Percentiles rank a stretch among this genome's conserved stretches.
Evolutionary conservation across 2,329 filamentous ascomycete species (phyloP).

Genomic region (Calonectria honghensis): DNA sequence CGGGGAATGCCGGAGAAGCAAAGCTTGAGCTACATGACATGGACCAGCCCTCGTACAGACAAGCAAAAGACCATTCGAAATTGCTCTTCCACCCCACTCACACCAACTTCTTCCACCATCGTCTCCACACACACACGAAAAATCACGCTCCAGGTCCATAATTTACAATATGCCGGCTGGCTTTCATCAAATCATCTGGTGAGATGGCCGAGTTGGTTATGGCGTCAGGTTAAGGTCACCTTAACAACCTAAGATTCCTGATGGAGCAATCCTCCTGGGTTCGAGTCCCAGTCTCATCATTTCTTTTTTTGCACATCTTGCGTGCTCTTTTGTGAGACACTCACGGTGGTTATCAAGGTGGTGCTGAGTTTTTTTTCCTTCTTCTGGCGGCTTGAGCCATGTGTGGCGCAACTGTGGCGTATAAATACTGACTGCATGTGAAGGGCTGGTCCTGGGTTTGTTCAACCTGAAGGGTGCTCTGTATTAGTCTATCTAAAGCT

Average conservation of each 20-base stretch:
- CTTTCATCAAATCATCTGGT: constrained; percentile 40
- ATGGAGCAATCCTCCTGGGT: constrained; percentile 61
- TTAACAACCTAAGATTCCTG: constrained; percentile 56
- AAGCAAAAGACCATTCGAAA: neutral
- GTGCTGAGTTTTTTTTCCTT: neutral
- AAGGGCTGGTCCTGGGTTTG: too few species aligned
- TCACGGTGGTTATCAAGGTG: neutral
- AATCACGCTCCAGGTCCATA: neutral
- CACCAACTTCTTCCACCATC: neutral
- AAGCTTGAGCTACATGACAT: neutral
- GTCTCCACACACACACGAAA: neutral
- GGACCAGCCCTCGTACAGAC: neutral
- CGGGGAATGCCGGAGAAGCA: neutral
- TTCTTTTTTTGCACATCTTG: constrained; percentile 26
- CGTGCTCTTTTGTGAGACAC: neutral
- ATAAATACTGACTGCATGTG: neutral
- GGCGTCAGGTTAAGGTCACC: constrained; percentile 60
- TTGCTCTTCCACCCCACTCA: neutral
- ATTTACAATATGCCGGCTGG: rapidly evolving
- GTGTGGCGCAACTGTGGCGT: neutral
- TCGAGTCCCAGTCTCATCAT: constrained; percentile 61
- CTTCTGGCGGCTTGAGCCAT: neutral
- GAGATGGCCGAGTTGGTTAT: constrained; percentile 62
- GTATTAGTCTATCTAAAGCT: too few species aligned
- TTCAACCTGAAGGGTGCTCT: too few species aligned